These are phyloP conservation scores for Botrytis squamosa DNA, from an alignment of 2,329 filamentous ascomycete species.

Conservation along the genomic window DNA sequence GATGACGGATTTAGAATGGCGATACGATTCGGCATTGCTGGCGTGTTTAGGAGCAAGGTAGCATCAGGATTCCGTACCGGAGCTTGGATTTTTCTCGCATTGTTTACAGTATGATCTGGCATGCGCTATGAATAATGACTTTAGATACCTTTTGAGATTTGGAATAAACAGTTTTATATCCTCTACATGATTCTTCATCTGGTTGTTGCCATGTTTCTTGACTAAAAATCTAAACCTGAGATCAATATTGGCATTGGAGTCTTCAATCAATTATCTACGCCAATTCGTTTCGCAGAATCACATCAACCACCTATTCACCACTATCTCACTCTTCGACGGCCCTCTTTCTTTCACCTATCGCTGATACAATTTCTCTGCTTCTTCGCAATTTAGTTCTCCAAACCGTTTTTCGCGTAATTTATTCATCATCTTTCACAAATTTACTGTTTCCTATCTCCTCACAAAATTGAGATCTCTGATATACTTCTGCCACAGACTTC, in stretches of 20 bases:
- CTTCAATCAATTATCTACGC: neutral
- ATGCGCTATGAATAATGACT: neutral
- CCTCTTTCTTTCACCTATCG: no score
- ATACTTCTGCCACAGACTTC: no score
- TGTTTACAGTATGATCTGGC: neutral
- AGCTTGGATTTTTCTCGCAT: neutral
- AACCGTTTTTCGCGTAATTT: no score
- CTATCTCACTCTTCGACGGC: neutral
- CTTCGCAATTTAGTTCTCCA: no score
- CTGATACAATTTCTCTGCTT: no score
- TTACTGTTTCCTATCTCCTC: no score
- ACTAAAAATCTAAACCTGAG: neutral
- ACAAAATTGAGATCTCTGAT: no score
- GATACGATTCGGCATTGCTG: neutral
- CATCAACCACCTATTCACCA: neutral
- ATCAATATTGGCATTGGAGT: neutral
- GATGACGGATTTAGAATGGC: neutral
- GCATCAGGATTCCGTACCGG: neutral
- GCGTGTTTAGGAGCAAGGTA: neutral
- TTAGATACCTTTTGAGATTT: conserved; percentile 4
- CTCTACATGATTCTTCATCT: neutral
- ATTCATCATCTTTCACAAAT: no score
- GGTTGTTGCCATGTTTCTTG: neutral
- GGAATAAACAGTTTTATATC: conserved; percentile 1
- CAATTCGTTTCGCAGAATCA: neutral